These are phyloP conservation scores for Nyctanthes arbortristis DNA, from an alignment of 257 asterid species.

Conservation along the genomic window DNA sequence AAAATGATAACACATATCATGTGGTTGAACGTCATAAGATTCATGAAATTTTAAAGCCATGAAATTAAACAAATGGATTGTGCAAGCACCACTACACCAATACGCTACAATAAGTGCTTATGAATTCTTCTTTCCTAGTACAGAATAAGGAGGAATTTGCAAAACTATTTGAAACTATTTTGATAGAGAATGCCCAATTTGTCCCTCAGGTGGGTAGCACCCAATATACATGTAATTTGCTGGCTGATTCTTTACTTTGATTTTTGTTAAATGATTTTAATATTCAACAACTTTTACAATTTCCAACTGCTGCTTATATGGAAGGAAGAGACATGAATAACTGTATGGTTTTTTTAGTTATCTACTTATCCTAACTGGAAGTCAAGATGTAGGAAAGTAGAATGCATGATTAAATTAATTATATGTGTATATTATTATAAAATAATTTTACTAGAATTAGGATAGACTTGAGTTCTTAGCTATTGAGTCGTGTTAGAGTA, in stretches of 20 bases:
- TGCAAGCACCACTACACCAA: neutral
- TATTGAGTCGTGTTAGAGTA: neutral
- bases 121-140: slow-evolving; percentile 20
- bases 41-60: no score
- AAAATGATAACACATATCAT: no score
- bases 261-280: slow-evolving; percentile 5
- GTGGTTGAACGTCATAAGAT: no score
- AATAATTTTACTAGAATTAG: neutral
- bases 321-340: no score
- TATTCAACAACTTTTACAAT: no score
- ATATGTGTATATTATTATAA: neutral
- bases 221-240: neutral
- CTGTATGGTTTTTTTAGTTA: no score
- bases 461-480: neutral
- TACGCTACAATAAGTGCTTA: neutral
- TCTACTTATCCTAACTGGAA: no score
- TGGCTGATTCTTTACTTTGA: neutral
- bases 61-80: neutral
- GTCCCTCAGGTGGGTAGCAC: slow-evolving; percentile 58
- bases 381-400: neutral
- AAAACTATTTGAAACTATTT: slow-evolving; percentile 38
- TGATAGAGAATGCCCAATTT: slow-evolving; percentile 50
- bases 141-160: slow-evolving; percentile 63
- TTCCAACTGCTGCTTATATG: no score
- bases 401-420: neutral